Base-by-base conservation (phyloP, 2,329 filamentous ascomycete genomes). In the Metarhizium brunneum region DNA sequence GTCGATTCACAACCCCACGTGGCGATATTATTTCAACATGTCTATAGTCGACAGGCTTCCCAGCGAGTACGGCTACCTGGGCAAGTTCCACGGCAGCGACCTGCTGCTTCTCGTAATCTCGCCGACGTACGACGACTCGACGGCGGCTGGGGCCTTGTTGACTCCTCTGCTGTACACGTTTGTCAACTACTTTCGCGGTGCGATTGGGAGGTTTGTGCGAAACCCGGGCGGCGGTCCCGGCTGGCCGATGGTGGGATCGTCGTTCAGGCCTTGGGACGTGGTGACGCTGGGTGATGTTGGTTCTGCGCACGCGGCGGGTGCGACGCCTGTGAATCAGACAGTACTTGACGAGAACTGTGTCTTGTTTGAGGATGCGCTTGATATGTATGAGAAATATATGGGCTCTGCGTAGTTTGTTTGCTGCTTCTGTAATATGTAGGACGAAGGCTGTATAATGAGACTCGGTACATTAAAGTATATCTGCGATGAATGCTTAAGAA, bases 1-100 rank as follows among this genome's bases (percentile, higher is more conserved):
- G 32, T 35, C 32, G 7, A 35, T 35, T 11, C 6, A 11, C 7
- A 35, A 35, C 32, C 32, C 32, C 32, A 35, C 32, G 32, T 35
- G 32, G 32, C 32, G 32, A 11, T 35, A 35, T 11, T 35, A 35
- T 11, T 8, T 35, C 7, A 35, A 35, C 32, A 11, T 35, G 7
- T 35, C 32, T 11, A 7, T 35, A 25, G 55, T 58, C 0, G 58
- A 58, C n/a, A 50, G 63, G 10, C 30, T 67, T 2, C 60, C 59
- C 2, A 38, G 56, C 1, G 38, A 63, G 18, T 63, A 59, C 47
- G 43, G 30, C 1, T 68, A 58, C 55, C 59, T 68, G 0, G 62
- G 58, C 18, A 66, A 64, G 25, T 66, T 65, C 50, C 65, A 68
- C 54, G 59, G 57, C 20, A 60, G 59, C 5, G 66, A 69, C 7